Conservation (phyloP, 306 rosid genomes). For the Psophocarpus tetragonolobus region DNA sequence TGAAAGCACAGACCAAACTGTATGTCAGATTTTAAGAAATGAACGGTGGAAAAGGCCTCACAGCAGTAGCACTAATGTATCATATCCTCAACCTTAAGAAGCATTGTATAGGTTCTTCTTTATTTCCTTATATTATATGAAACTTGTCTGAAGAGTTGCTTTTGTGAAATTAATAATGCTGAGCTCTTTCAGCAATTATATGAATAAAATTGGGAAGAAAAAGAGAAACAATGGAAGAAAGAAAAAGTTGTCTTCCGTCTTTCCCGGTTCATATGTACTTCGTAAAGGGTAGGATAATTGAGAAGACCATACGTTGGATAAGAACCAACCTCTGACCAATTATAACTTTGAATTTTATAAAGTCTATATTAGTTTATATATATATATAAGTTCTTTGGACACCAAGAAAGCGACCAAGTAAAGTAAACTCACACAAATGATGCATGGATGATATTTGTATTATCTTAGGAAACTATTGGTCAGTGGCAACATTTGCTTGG, state of each 20-base stretch:
- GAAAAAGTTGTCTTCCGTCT: constrained; percentile 38
- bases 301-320: constrained; percentile 33
- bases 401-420: constrained; percentile 30
- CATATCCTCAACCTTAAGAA: constrained; percentile 28
- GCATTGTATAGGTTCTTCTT: constrained; percentile 28
- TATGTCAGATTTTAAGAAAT: constrained; percentile 50
- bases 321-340: constrained; percentile 22
- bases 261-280: constrained; percentile 33
- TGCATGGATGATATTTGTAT: constrained; percentile 28
- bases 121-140: constrained; percentile 13
- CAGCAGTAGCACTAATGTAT: constrained; percentile 23
- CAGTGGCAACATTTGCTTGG: constrained; percentile 20
- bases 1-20: constrained; percentile 67
- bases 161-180: constrained; percentile 36
- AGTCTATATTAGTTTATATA: constrained; percentile 1
- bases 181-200: constrained; percentile 30
- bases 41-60: constrained; percentile 44
- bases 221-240: constrained; percentile 26
- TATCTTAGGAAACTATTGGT: constrained; percentile 30
- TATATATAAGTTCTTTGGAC: constrained; percentile 16
- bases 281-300: constrained; percentile 37
- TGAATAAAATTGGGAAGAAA: constrained; percentile 29
- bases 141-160: constrained; percentile 33
- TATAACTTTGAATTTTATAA: constrained; percentile 18
- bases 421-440: constrained; percentile 18